Evolutionary conservation across 371 early-diverging fungal species (phyloP), one percentile per base, ranked within the genome.

Genomic region (Chytridium lagenaria): DNA sequence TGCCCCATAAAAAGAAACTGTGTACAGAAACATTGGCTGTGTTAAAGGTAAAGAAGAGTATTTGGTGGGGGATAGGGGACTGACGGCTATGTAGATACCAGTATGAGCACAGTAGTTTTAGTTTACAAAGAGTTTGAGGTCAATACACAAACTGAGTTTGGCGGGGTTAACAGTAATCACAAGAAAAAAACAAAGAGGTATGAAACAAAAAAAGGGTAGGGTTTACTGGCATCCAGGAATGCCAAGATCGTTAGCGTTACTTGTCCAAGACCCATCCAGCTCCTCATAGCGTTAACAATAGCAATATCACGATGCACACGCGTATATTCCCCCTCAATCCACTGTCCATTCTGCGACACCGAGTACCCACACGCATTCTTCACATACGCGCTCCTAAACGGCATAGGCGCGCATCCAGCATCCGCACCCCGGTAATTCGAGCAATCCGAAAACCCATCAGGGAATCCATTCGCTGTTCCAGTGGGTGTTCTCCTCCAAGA

Each of bases 371-470:
- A 76, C 12, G 64, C 34, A 36, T 73, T 50, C 26, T 49, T 22
- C 38, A 50, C 67, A 49, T 31, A 50, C 15, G 77, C 77, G 10
- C 28, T 16, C 5, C 31, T 30, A 37, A 59, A 64, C 16, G 78
- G 78, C 26, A 73, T 68, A 26, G 40, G 12, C 7, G 22, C n/a
- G 40, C 78, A 78, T 44, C 59, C 70, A 23, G 61, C 1, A 26
- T 75, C 61, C 26, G 28, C 66, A 7, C 77, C 77, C 19, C 22
- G 28, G 59, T 76, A 76, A 15, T 26, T 2, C 0, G 38, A 19
- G 50, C 77, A 76, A 44, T 76, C 77, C n/a, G 70, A 70, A 28
- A 31, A 26, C 0, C 77, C 77, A 70, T 76, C 77, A 19, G 72
- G 77, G 30, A 69, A 78, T 2, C 77, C 77, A 51, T 38, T 59